Evolutionary conservation across 2,329 filamentous ascomycete genomes (phyloP).

Genomic region (Knufia petricola): DNA sequence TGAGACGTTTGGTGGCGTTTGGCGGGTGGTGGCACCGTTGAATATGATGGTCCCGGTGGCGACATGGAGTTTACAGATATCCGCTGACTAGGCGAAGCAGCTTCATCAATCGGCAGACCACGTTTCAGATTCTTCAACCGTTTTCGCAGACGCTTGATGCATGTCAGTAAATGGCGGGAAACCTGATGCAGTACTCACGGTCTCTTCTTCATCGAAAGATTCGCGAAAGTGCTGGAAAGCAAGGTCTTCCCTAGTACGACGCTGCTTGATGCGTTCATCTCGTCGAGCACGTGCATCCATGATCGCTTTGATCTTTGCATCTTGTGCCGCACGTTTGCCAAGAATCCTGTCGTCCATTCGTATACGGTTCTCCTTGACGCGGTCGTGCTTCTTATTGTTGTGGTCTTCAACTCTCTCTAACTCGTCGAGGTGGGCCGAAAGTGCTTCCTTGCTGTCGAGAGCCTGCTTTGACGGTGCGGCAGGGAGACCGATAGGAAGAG

Average conservation of each 20-base stretch:
- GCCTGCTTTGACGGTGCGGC: constrained; percentile 19
- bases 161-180: constrained; percentile 5
- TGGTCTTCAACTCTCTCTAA: constrained; percentile 18
- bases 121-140: constrained; percentile 22
- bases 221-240: constrained; percentile 20
- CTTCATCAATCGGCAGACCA: constrained; percentile 21
- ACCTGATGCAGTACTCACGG: constrained; percentile 10
- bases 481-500: constrained; percentile 17
- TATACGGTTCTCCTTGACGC: constrained; percentile 18
- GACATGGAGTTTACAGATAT: constrained; percentile 17
- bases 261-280: constrained; percentile 17
- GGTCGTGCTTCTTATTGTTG: constrained; percentile 19
- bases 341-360: constrained; percentile 22
- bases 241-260: constrained; percentile 19
- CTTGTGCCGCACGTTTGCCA: constrained; percentile 18
- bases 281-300: constrained; percentile 20
- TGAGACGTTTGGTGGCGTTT: constrained; percentile 22
- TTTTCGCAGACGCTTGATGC: constrained; percentile 17
- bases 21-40: constrained; percentile 21
- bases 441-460: constrained; percentile 18
- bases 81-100: constrained; percentile 10
- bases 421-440: constrained; percentile 19
- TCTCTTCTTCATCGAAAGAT: constrained; percentile 20
- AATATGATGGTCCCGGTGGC: constrained; percentile 16
- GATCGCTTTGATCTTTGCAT: constrained; percentile 19